A percentile compares a stretch with the other conserved stretches of the same genome.
These are phyloP conservation scores for Micromonas pusilla DNA, from an alignment of 139 green algal species.

Conservation along the genomic window DNA sequence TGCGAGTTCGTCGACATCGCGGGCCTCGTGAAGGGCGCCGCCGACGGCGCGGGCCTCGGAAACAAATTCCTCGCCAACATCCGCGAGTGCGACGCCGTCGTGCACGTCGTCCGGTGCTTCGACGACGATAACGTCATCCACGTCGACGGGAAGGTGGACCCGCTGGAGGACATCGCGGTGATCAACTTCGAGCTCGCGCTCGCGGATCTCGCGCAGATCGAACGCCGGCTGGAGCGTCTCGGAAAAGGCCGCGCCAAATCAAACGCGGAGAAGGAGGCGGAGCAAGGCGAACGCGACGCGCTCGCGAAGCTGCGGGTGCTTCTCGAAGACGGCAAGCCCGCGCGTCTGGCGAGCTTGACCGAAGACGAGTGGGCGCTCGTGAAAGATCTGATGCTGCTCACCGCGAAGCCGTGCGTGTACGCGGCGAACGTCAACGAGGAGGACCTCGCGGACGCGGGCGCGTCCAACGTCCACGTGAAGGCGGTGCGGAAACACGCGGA, in stretches of 20 bases:
- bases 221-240: slow-evolving; percentile 76
- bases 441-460: slow-evolving; percentile 68
- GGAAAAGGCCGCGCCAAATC: slow-evolving; percentile 59
- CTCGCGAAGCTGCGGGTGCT: slow-evolving; percentile 53
- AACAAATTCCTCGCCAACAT: slow-evolving; percentile 99
- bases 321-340: slow-evolving; percentile 63
- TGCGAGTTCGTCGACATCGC: slow-evolving; percentile 99
- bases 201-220: slow-evolving; percentile 78
- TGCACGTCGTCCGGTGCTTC: slow-evolving; percentile 95
- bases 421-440: slow-evolving; percentile 85
- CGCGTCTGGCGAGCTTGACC: slow-evolving; percentile 57
- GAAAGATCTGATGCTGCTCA: slow-evolving; percentile 39
- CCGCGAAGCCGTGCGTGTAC: slow-evolving; percentile 45
- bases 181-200: slow-evolving; percentile 97
- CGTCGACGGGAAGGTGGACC: slow-evolving; percentile 71
- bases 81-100: slow-evolving; percentile 83
- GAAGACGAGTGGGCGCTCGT: slow-evolving; percentile 59
- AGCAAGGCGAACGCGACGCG: slow-evolving; percentile 47
- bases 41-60: slow-evolving; percentile 84
- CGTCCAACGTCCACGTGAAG: slow-evolving; percentile 74
- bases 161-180: slow-evolving; percentile 41
- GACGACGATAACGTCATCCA: slow-evolving; percentile 92
- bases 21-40: slow-evolving; percentile 82
- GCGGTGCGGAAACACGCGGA: slow-evolving; percentile 55
- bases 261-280: slow-evolving; percentile 39